Conservation (phyloP, 1,284 basidiomycete genomes). For the Irpex sp. region DNA sequence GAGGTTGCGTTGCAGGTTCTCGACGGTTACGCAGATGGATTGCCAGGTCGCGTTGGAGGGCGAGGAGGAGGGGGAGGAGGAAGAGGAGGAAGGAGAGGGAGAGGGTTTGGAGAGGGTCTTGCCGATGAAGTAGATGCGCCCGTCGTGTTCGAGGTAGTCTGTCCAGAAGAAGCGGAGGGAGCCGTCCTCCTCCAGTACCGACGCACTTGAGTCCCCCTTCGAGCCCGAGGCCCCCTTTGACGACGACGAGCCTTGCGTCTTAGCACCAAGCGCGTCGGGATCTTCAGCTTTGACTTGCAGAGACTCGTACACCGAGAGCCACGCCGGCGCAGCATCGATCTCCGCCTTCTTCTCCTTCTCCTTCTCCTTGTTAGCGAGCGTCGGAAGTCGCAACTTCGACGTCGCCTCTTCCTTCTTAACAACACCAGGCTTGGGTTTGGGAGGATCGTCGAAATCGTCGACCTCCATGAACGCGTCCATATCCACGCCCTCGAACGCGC, state of each 20-base stretch:
- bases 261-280: slow-evolving; percentile 38
- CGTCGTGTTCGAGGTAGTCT: slow-evolving; percentile 83
- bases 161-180: slow-evolving; percentile 92
- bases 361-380: background rate
- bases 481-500: slow-evolving; percentile 51
- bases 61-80: too few relatives aligned
- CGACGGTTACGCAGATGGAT: slow-evolving; percentile 87
- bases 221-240: slow-evolving; percentile 23
- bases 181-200: slow-evolving; percentile 75
- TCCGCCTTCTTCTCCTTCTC: slow-evolving; percentile 40
- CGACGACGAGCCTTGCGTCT: slow-evolving; percentile 29
- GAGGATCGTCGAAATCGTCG: slow-evolving; percentile 24
- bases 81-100: too few relatives aligned
- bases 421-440: slow-evolving; percentile 4
- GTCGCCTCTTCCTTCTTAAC: slow-evolving; percentile 19
- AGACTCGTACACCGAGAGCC: slow-evolving; percentile 76
- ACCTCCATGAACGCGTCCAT: slow-evolving; percentile 55
- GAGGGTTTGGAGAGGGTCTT: slow-evolving; percentile 80
- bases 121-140: slow-evolving; percentile 81
- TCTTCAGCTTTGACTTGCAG: slow-evolving; percentile 57
- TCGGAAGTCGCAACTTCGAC: background rate
- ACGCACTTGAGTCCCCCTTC: slow-evolving; percentile 36
- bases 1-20: slow-evolving; percentile 88
- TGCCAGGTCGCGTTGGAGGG: slow-evolving; percentile 45
- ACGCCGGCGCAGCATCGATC: slow-evolving; percentile 54